A percentile compares a stretch with the other conserved stretches of the same genome.
phyloP scores from a whole-genome alignment of 495 filamentous ascomycete genomes.

The Hypomontagnella monticulosa region DNA sequence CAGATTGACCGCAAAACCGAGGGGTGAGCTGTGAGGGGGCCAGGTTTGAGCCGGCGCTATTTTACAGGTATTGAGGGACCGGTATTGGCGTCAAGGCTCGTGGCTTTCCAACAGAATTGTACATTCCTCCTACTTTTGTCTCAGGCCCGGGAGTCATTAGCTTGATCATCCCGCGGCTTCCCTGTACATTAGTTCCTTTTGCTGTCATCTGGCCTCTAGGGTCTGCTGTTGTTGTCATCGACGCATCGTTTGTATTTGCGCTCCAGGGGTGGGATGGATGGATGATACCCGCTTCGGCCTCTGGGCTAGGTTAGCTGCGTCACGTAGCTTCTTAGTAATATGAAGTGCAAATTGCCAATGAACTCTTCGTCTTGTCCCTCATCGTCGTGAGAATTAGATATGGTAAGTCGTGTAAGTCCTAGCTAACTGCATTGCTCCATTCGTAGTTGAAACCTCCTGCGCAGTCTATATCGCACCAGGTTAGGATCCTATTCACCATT shows the following conservation, averaged over 20 bases:
- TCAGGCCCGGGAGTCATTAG: constrained; percentile 33
- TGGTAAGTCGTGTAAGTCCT: too few relatives aligned
- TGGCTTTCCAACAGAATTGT: constrained; percentile 22
- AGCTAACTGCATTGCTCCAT: too few relatives aligned
- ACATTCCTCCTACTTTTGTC: constrained; percentile 28
- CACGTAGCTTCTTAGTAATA: constrained; percentile 38
- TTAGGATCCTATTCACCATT: too few relatives aligned
- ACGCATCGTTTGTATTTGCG: constrained; percentile 18
- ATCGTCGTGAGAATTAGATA: too few relatives aligned
- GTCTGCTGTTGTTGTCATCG: constrained; percentile 10
- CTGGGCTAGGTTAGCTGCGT: constrained; percentile 35
- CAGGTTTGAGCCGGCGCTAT: constrained; percentile 21
- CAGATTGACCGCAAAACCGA: constrained; percentile 41
- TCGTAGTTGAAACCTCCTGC: too few relatives aligned
- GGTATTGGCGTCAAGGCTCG: constrained; percentile 33
- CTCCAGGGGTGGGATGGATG: constrained; percentile 17
- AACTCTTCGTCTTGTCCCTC: background rate
- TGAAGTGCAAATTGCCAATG: constrained; percentile 27
- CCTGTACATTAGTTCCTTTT: constrained; percentile 41
- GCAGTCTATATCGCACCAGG: too few relatives aligned
- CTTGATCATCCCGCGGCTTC: constrained; percentile 24
- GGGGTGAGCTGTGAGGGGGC: constrained; percentile 13
- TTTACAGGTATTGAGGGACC: constrained; percentile 27
- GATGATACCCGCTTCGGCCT: constrained; percentile 28
- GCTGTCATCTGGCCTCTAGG: constrained; percentile 27